Percentiles rank a stretch among this genome's conserved stretches.
Evolutionary conservation across 257 asterid genomes (phyloP).

Genomic region (Craterostigma plantagineum): DNA sequence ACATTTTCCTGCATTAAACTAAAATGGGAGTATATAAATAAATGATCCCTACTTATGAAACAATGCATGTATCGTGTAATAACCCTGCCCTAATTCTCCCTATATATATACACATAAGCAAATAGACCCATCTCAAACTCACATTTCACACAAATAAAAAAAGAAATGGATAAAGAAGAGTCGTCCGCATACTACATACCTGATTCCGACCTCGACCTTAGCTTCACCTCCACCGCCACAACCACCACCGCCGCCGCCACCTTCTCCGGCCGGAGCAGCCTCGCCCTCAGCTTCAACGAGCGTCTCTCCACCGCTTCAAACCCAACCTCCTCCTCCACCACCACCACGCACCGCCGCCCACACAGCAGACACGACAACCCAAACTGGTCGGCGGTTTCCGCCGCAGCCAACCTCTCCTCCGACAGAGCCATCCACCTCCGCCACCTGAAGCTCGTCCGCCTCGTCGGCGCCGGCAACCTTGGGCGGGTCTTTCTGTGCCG

Average conservation of each 20-base stretch:
- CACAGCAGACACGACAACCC: constrained; percentile 54
- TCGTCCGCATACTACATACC: too few relatives aligned
- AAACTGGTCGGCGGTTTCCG: constrained; percentile 56
- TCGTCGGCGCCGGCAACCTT: constrained; percentile 76
- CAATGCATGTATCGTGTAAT: too few relatives aligned
- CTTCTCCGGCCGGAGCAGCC: constrained; percentile 71
- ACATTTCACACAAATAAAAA: too few relatives aligned
- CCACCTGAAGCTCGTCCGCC: constrained; percentile 49
- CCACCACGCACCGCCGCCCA: constrained; percentile 32
- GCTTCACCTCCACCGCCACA: constrained; percentile 42
- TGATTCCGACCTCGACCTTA: constrained; percentile 72
- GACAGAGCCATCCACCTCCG: constrained; percentile 1
- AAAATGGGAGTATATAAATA: too few relatives aligned
- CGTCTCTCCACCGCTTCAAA: constrained; percentile 36
- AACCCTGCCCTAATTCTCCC: too few relatives aligned
- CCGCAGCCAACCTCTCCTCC: constrained; percentile 73
- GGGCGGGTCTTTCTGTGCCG: constrained; percentile 94
- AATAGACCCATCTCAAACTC: too few relatives aligned
- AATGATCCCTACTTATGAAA: too few relatives aligned
- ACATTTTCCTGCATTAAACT: too few relatives aligned
- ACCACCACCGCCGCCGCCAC: constrained; percentile 54
- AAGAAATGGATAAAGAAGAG: constrained; percentile 13
- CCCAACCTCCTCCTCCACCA: constrained; percentile 20
- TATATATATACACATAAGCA: too few relatives aligned
- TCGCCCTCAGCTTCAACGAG: constrained; percentile 75